Percentiles rank a stretch among this genome's conserved stretches.
Evolutionary conservation across 1,284 basidiomycete species (phyloP).

Genomic region (Moniliophthora roreri): DNA sequence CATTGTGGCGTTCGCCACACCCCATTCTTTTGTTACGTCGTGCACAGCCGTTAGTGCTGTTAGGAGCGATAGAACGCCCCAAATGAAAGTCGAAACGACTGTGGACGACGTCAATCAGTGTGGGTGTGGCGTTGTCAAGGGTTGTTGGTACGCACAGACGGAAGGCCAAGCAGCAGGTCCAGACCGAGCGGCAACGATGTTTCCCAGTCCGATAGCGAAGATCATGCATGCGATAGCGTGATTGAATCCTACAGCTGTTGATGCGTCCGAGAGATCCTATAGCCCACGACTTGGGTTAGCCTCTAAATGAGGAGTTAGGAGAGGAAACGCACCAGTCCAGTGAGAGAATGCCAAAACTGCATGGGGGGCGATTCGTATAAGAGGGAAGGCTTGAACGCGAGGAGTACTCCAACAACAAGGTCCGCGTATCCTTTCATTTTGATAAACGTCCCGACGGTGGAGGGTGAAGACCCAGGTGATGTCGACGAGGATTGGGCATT

Average conservation of each 20-base stretch:
- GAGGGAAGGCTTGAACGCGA: constrained; percentile 19
- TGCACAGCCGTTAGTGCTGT: constrained; percentile 16
- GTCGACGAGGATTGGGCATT: too few relatives aligned
- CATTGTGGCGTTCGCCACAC: constrained; percentile 22
- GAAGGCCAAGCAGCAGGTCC: constrained; percentile 18
- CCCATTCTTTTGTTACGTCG: neutral
- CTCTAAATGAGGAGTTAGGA: too few relatives aligned
- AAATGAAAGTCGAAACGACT: constrained; percentile 27
- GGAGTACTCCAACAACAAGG: constrained; percentile 21
- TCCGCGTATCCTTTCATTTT: constrained; percentile 24
- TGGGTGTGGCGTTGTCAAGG: neutral
- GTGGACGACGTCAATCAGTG: neutral
- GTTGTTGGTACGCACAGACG: constrained; percentile 18
- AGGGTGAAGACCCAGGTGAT: too few relatives aligned
- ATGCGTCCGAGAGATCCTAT: constrained; percentile 24
- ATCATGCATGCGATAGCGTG: constrained; percentile 31
- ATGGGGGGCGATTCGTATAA: constrained; percentile 22
- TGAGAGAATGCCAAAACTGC: constrained; percentile 13
- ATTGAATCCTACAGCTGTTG: constrained; percentile 28
- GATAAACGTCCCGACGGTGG: constrained; percentile 11
- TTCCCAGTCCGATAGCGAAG: constrained; percentile 26
- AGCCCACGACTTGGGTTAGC: too few relatives aligned
- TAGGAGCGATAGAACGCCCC: constrained; percentile 22
- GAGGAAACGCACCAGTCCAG: constrained; percentile 20
- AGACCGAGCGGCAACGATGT: constrained; percentile 22